Conservation (phyloP, 352 stramenopile species). For the Phytophthora nicotianae region DNA sequence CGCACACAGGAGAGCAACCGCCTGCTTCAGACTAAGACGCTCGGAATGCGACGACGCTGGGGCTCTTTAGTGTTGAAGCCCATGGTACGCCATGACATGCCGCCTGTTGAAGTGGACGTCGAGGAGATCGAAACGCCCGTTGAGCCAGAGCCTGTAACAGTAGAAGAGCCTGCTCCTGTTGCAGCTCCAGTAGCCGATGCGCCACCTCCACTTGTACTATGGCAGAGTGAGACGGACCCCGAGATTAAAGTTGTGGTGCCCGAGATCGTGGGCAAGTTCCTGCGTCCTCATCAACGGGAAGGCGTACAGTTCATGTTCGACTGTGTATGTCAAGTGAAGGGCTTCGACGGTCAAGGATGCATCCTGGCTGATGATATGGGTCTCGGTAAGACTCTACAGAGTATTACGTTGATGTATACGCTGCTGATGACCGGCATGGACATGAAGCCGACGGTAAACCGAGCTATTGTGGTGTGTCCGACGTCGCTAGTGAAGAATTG, state of each 20-base stretch:
- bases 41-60: conserved; percentile 80
- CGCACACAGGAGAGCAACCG: conserved; percentile 80
- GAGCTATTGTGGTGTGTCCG: conserved; percentile 82
- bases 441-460: conserved; percentile 66
- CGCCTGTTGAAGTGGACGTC: conserved; percentile 65
- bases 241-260: conserved; percentile 80
- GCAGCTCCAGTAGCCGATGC: conserved; percentile 32
- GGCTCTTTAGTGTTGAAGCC: conserved; percentile 48
- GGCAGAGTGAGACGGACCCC: conserved; percentile 71
- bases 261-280: conserved; percentile 93
- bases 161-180: conserved; percentile 30
- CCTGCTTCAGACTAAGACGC: conserved; percentile 81
- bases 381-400: conserved; percentile 88
- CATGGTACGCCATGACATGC: conserved; percentile 69
- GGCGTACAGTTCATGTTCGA: conserved; percentile 98
- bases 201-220: conserved; percentile 78
- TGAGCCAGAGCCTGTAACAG: conserved; percentile 26
- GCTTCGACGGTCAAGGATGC: conserved; percentile 83
- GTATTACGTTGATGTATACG: conserved; percentile 89
- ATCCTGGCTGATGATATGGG: conserved; percentile 91
- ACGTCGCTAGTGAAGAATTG: conserved; percentile 91
- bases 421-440: conserved; percentile 77
- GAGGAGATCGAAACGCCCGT: conserved; percentile 54
- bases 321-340: conserved; percentile 84
- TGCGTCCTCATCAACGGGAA: conserved; percentile 96